phyloP scores from a whole-genome alignment of 108 stramenopile species.

The Cylindrotheca closterium region DNA sequence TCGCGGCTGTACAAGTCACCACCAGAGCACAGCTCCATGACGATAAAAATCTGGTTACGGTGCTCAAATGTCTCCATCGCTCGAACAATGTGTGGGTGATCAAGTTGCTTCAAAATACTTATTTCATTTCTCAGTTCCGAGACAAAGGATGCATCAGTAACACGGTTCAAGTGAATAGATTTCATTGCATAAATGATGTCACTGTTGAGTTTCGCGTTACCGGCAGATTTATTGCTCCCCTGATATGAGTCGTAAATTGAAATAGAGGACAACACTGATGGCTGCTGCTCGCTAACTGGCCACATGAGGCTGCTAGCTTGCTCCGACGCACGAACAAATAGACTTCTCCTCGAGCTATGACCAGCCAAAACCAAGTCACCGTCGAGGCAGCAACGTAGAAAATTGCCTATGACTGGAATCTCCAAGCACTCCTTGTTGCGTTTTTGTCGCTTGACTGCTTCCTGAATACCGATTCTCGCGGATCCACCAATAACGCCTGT shows the following conservation, averaged over 20 bases:
- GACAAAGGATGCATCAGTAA: slow-evolving; percentile 38
- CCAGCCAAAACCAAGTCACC: slow-evolving; percentile 12
- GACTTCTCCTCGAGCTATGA: neutral
- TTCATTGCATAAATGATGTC: slow-evolving; percentile 57
- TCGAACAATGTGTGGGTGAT: slow-evolving; percentile 91
- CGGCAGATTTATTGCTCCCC: neutral
- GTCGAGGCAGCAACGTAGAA: slow-evolving; percentile 27
- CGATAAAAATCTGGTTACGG: slow-evolving; percentile 70
- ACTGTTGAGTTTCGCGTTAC: neutral
- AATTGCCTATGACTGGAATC: slow-evolving; percentile 29
- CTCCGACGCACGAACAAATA: neutral
- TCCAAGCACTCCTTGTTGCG: slow-evolving; percentile 13
- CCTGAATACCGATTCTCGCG: slow-evolving; percentile 35
- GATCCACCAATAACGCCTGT: slow-evolving; percentile 31
- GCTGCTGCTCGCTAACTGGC: neutral
- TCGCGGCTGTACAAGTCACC: slow-evolving; percentile 82
- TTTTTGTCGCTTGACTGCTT: slow-evolving; percentile 26
- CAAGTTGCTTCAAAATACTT: slow-evolving; percentile 73
- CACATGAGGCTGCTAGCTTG: neutral
- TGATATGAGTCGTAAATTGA: neutral
- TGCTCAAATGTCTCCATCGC: slow-evolving; percentile 78
- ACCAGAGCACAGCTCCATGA: slow-evolving; percentile 84
- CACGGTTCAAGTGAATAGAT: slow-evolving; percentile 63
- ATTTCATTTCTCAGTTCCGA: slow-evolving; percentile 75
- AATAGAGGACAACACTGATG: neutral